phyloP scores from a whole-genome alignment of 1,139 yeast species.

The Candida sp. region DNA sequence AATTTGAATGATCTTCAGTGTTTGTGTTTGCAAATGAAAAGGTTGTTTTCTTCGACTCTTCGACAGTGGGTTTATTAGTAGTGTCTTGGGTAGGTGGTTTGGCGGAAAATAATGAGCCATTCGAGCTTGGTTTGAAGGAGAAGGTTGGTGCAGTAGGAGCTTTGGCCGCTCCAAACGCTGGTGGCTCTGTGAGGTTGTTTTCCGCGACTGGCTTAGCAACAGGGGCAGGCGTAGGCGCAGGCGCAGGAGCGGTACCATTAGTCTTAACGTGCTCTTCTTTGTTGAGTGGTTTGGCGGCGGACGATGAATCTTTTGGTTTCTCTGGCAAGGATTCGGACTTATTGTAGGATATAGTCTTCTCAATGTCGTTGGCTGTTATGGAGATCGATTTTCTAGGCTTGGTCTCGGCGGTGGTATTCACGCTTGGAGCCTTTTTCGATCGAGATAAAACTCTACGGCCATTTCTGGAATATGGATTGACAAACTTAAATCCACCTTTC shows the following conservation, averaged over 20 bases:
- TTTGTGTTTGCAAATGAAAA: neutral
- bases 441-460: slow-evolving; percentile 6
- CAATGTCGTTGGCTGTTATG: slow-evolving; percentile 41
- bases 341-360: slow-evolving; percentile 39
- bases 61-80: neutral
- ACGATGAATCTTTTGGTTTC: slow-evolving; percentile 11
- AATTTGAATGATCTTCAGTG: neutral
- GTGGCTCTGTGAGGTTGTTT: neutral
- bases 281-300: neutral
- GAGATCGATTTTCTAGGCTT: slow-evolving; percentile 4
- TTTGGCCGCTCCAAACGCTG: neutral
- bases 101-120: neutral
- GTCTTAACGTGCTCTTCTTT: neutral
- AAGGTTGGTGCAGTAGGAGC: slow-evolving; percentile 1
- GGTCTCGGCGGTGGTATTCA: slow-evolving; percentile 6
- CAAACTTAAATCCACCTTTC: slow-evolving; percentile 12
- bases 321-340: slow-evolving; percentile 31
- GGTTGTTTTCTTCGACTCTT: neutral
- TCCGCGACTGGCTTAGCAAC: neutral
- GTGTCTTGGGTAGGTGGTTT: neutral
- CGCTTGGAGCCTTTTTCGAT: slow-evolving; percentile 2
- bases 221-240: neutral
- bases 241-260: neutral
- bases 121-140: neutral
- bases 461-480: slow-evolving; percentile 15